Evolutionary conservation across 1,139 yeast genomes (phyloP).

Genomic region (Arxiozyma telluris): DNA sequence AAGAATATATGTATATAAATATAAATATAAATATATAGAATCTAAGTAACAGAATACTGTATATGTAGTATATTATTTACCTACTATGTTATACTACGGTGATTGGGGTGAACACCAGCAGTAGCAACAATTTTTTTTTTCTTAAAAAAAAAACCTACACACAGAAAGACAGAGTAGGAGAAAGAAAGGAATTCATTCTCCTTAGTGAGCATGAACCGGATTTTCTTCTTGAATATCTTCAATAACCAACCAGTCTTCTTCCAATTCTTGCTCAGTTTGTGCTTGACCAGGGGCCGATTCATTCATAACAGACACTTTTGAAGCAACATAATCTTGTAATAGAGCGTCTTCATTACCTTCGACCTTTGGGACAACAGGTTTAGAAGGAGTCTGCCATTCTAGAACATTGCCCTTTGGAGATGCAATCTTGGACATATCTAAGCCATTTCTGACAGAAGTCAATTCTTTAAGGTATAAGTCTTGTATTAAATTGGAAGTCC

Average conservation of each 20-base stretch:
- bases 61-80: neutral
- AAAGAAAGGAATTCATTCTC: neutral
- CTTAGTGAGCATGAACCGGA: slow-evolving; percentile 1
- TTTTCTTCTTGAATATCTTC: slow-evolving; percentile 58
- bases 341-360: slow-evolving; percentile 45
- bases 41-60: neutral
- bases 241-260: slow-evolving; percentile 79
- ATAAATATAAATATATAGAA: slow-evolving; percentile 2
- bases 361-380: slow-evolving; percentile 72
- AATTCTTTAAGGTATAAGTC: slow-evolving; percentile 83
- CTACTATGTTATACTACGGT: no score
- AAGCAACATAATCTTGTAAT: slow-evolving; percentile 1
- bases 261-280: slow-evolving; percentile 15
- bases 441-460: slow-evolving; percentile 78
- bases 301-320: neutral
- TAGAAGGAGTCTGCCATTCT: slow-evolving; percentile 69
- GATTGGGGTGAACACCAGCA: no score
- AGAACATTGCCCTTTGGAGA: slow-evolving; percentile 64
- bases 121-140: no score
- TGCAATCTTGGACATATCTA: slow-evolving; percentile 60
- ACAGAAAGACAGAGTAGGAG: no score
- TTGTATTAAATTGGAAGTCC: slow-evolving; percentile 48
- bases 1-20: slow-evolving; percentile 1
- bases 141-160: no score
- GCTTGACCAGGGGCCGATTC: neutral